Conservation (phyloP, 257 asterid genomes). For the Nicotiana tomentosiformis region DNA sequence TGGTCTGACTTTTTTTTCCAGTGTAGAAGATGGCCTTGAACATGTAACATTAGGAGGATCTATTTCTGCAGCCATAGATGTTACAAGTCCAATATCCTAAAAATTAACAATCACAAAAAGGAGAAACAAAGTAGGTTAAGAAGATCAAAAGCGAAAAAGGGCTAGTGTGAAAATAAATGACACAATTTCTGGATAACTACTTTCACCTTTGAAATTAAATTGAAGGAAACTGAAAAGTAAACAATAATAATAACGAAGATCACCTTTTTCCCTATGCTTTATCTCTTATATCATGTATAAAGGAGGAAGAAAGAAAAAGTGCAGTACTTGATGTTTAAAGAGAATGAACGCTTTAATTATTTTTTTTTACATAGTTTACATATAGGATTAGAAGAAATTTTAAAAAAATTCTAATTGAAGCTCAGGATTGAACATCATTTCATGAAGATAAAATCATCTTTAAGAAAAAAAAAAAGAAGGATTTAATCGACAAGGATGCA, state of each 20-base stretch:
- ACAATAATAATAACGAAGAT: conserved; percentile 14
- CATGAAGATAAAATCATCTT: conserved; percentile 10
- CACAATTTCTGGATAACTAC: neutral
- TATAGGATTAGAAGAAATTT: neutral
- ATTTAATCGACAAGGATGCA: neutral
- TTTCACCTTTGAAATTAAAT: conserved; percentile 14
- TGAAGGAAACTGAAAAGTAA: conserved; percentile 2
- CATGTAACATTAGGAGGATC: conserved; percentile 25
- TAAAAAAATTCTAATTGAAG: neutral
- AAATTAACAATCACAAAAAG: neutral
- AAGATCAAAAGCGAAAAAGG: neutral
- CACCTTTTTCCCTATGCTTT: conserved; percentile 21
- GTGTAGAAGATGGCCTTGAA: conserved; percentile 16
- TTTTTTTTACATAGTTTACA: neutral
- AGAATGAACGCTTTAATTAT: conserved; percentile 4
- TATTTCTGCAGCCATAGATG: conserved; percentile 32
- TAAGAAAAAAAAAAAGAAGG: neutral
- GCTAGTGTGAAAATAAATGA: neutral
- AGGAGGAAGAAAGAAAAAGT: conserved; percentile 14
- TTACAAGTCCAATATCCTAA: conserved; percentile 51
- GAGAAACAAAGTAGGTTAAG: neutral
- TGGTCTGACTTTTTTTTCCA: conserved; percentile 54
- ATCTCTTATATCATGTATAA: conserved; percentile 21
- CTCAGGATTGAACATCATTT: conserved; percentile 17
- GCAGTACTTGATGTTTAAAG: conserved; percentile 20